Base-by-base conservation (phyloP, 495 filamentous ascomycete species). In the Daldinia vernicosa region DNA sequence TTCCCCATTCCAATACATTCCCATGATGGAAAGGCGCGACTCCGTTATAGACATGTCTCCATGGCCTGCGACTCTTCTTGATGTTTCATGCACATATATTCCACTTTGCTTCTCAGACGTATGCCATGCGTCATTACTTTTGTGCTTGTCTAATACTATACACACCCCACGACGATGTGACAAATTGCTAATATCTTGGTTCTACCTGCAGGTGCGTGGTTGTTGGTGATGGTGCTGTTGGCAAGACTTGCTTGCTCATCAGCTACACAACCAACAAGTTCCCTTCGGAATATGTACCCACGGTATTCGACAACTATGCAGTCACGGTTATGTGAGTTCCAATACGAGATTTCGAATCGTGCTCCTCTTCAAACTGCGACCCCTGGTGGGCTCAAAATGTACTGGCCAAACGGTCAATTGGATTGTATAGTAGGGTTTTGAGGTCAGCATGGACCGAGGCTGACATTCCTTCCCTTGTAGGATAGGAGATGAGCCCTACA, bases 231-330 rank as follows among this genome's bases (percentile, higher is more conserved):
- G 95, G 95, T 93, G 95, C 95, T 64, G 95, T 99, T 66, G 95
- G 95, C 74, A 99, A 99, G 87, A 99, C 95, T 51, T 99, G 95
- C 82, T 89, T 99, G 60, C 88, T 99, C 77, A 99, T 99, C 84
- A 96, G 93, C 74, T 99, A 99, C 83, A 99, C 95, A 45, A 99
- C 95, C 70, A 99, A 99, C 86, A 99, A 99, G 74, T 99, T 99
- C 83, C 95, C 95, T 9, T 97, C 94, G 69, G 95, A 99, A 93
- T 99, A 99, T 78, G 95, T 99, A 22, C 95, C 95, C 24, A 99
- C 95, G 22, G 95, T 99, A 33, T 99, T 99, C 80, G 95, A 99
- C 80, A 99, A 99, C 83, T 99, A 99, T 90, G 95, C 95, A 17
- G 95, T 99, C 77, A 99, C 95, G 50, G 94, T 98, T 61, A 98